Conservation (phyloP, 495 filamentous ascomycete species). For the Penicillium longicatenatum region DNA sequence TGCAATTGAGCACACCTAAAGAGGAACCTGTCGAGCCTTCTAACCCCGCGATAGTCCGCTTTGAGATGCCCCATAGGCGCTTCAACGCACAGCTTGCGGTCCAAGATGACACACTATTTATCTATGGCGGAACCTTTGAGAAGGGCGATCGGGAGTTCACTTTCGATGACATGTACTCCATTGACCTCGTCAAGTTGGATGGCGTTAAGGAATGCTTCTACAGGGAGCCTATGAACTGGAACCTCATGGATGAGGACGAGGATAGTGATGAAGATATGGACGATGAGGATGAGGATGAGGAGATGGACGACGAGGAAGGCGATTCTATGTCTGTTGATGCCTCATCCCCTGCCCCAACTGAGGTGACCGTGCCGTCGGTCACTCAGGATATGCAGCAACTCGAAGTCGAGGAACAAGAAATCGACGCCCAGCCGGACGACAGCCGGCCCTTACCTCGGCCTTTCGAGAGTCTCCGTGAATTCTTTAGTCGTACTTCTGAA, state of each 20-base stretch:
- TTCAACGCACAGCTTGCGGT: constrained; percentile 91
- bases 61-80: constrained; percentile 81
- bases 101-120: constrained; percentile 87
- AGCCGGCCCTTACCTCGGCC: constrained; percentile 64
- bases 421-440: constrained; percentile 46
- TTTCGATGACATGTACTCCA: constrained; percentile 89
- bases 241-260: constrained; percentile 65
- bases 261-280: constrained; percentile 70
- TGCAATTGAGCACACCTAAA: constrained; percentile 42
- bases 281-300: constrained; percentile 68
- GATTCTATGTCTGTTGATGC: constrained; percentile 46
- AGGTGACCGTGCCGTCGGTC: constrained; percentile 40
- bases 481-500: constrained; percentile 83
- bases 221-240: constrained; percentile 82
- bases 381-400: constrained; percentile 64
- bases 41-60: constrained; percentile 52
- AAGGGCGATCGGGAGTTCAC: constrained; percentile 92
- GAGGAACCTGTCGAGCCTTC: constrained; percentile 51
- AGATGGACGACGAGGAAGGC: constrained; percentile 45
- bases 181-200: constrained; percentile 89
- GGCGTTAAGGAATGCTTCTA: constrained; percentile 88
- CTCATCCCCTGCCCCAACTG: constrained; percentile 37
- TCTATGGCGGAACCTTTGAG: constrained; percentile 93
- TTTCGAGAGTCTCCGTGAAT: constrained; percentile 89
- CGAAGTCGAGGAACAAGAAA: constrained; percentile 57